A percentile compares a stretch with the other conserved stretches of the same genome.
Evolutionary conservation across 305 asterid genomes (phyloP).

Genomic region (Striga hermonthica): DNA sequence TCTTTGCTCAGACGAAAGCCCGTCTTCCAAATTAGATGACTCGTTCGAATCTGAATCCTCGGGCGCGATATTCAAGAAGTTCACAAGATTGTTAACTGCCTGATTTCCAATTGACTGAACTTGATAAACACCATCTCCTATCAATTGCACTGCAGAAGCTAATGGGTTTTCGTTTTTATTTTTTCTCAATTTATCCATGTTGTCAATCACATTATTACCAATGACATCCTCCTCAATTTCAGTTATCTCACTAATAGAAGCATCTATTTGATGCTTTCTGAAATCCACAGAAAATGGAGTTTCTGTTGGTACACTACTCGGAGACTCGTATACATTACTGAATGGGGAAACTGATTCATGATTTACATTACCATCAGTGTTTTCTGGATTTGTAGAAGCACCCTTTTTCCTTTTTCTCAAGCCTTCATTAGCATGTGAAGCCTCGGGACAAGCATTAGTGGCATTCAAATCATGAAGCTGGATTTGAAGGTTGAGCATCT

Average conservation of each 20-base stretch:
- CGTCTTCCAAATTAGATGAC: constrained; percentile 48
- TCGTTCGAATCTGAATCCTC: constrained; percentile 75
- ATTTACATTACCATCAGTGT: constrained; percentile 33
- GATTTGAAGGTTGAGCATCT: constrained; percentile 93
- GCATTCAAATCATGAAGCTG: constrained; percentile 81
- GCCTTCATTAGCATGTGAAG: constrained; percentile 66
- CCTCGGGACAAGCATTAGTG: constrained; percentile 44
- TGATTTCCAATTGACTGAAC: constrained; percentile 94
- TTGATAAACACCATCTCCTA: constrained; percentile 93
- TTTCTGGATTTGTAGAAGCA: constrained; percentile 42
- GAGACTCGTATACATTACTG: constrained; percentile 55
- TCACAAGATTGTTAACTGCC: constrained; percentile 87
- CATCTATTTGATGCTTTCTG: constrained; percentile 44
- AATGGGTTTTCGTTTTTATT: constrained; percentile 65
- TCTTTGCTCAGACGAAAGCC: constrained; percentile 35
- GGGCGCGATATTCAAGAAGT: constrained; percentile 71
- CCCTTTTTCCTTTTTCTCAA: constrained; percentile 67
- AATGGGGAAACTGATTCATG: constrained; percentile 46
- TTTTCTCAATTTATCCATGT: constrained; percentile 49
- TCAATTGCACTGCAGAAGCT: constrained; percentile 86
- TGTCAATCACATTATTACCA: constrained; percentile 39
- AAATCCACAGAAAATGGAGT: constrained; percentile 52
- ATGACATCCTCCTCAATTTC: constrained; percentile 65
- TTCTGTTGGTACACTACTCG: constrained; percentile 49
- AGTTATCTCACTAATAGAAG: constrained; percentile 61